These are phyloP conservation scores for Polytrichum formosum DNA, from an alignment of 225 moss, liverwort and hornwort species.

Conservation along the genomic window DNA sequence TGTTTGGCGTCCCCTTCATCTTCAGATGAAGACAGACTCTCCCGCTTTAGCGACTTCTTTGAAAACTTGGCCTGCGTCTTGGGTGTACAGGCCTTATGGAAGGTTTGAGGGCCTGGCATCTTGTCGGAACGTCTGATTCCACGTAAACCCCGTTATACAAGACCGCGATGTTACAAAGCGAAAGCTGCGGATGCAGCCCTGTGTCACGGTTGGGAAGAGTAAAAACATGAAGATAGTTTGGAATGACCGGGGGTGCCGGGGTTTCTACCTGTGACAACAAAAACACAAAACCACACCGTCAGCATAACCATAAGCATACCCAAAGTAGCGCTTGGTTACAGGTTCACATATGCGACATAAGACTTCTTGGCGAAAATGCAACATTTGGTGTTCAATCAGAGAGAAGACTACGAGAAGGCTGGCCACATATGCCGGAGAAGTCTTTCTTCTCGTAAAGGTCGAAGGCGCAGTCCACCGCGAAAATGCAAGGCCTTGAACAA, in stretches of 20 bases:
- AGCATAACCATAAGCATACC: too few relatives aligned
- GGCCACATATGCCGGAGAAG: too few relatives aligned
- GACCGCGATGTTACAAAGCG: not conserved
- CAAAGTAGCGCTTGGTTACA: too few relatives aligned
- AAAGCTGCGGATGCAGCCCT: slow-evolving; percentile 21
- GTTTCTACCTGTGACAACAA: not conserved
- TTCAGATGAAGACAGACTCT: slow-evolving; percentile 1
- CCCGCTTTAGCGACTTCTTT: slow-evolving; percentile 11
- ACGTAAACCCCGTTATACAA: slow-evolving; percentile 7
- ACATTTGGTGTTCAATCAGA: too few relatives aligned
- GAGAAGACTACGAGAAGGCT: too few relatives aligned
- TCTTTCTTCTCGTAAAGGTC: too few relatives aligned
- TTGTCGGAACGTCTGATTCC: slow-evolving; percentile 1
- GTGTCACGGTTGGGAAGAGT: slow-evolving; percentile 6
- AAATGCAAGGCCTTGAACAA: too few relatives aligned
- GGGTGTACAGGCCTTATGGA: slow-evolving; percentile 3
- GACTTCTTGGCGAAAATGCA: too few relatives aligned
- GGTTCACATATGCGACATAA: too few relatives aligned
- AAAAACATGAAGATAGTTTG: slow-evolving; percentile 18
- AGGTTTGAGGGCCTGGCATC: slow-evolving; percentile 23
- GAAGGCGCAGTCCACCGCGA: too few relatives aligned
- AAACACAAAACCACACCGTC: not conserved
- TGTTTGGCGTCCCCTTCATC: slow-evolving; percentile 4
- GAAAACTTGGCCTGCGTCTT: slow-evolving; percentile 5
- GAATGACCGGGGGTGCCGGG: not conserved